Base-by-base conservation (phyloP, 139 green algal genomes). In the Pseudopediastrum boryanum region DNA sequence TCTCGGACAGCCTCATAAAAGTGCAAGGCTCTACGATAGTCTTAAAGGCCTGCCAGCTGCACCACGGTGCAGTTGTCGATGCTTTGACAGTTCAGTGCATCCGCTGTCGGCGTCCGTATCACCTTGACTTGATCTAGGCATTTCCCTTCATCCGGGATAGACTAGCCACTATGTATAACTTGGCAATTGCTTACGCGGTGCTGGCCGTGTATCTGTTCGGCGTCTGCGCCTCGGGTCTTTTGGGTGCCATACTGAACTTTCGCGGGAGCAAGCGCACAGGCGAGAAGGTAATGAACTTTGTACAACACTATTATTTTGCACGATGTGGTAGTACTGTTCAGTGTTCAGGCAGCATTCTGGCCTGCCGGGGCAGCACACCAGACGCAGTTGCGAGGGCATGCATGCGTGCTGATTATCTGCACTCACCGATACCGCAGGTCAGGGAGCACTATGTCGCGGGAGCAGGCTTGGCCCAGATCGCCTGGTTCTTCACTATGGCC, bases 401-500 rank as follows among this genome's bases (percentile, higher is more conserved):
- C 0, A 33, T 10, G 16, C 25, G 3, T 43, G 12, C n/a, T 5
- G 2, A 31, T 12, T 71, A 19, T 10, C 16, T 2, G 9, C 23
- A 8, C 76, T 42, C 19, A 16, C 7, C 6, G 8, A 35, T 31
- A 23, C 1, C 23, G 33, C 80, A 86, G 77, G 72, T 86, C 27
- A 73, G 70, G 33, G 80, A 89, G 72, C 84, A 89, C 38, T 89
- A 83, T 67, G 71, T 86, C 10, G 77, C 84, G 0, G 77, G 77
- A 8, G 67, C 33, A 39, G 84, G 84, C 3, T 27, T 89, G 41
- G 77, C 65, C 16, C 65, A 56, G 0, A 64, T 89, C 13, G 67
- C 74, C 25, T 89, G 84, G 84, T 89, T 89, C 68, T 86, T 85
- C 66, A 83, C 77, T 4, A 89, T 89, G 84, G 67, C 81, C 41